These are phyloP conservation scores for Solanum arcanum DNA, from an alignment of 257 asterid genomes.

Conservation along the genomic window DNA sequence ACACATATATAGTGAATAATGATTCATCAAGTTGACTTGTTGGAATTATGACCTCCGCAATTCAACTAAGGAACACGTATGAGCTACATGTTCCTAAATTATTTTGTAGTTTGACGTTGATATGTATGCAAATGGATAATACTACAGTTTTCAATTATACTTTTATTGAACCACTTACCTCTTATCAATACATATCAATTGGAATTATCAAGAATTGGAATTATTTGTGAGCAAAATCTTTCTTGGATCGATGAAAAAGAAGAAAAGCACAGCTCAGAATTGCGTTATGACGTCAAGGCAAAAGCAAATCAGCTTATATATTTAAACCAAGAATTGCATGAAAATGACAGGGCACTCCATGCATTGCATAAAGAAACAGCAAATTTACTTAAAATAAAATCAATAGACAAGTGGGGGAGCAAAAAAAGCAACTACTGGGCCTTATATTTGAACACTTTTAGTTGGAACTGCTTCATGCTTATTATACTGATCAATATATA, in stretches of 20 bases:
- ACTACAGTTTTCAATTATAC: too few relatives aligned
- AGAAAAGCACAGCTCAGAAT: neutral
- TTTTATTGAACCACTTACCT: too few relatives aligned
- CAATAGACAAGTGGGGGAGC: slow-evolving; percentile 35
- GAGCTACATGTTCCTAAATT: too few relatives aligned
- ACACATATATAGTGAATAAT: neutral
- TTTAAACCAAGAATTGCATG: neutral
- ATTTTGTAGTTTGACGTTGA: too few relatives aligned
- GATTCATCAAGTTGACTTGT: neutral
- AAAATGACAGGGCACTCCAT: slow-evolving; percentile 38
- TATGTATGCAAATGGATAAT: too few relatives aligned
- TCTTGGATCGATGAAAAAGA: neutral
- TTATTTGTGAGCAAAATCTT: neutral
- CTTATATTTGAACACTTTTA: neutral
- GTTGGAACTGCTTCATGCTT: neutral
- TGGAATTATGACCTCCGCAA: too few relatives aligned
- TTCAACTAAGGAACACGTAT: neutral
- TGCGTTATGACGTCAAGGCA: neutral
- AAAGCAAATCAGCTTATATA: neutral
- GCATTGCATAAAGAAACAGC: slow-evolving; percentile 17
- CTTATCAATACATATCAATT: too few relatives aligned
- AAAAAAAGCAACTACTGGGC: slow-evolving; percentile 23
- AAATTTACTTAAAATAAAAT: slow-evolving; percentile 10
- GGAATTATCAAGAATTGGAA: neutral
- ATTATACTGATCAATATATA: neutral